phyloP scores from a whole-genome alignment of 2,329 filamentous ascomycete species.

The Sarocladium strictum region DNA sequence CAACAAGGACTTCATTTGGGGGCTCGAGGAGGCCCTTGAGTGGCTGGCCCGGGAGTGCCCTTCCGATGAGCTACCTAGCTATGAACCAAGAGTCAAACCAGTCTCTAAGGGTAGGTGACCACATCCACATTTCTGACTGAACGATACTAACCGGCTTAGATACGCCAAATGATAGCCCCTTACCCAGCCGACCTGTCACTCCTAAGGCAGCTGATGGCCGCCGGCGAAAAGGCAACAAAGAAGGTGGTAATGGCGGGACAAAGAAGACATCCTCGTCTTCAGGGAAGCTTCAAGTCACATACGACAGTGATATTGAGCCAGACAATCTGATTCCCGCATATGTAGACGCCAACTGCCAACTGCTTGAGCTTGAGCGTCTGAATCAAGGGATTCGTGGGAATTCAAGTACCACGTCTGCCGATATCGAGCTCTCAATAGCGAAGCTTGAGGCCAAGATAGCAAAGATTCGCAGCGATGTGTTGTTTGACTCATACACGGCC shows the following conservation, averaged over 20 bases:
- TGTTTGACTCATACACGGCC: conserved; percentile 64
- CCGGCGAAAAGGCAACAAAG: conserved; percentile 27
- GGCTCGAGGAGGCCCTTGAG: conserved; percentile 79
- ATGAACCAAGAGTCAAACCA: conserved; percentile 43
- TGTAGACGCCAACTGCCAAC: conserved; percentile 63
- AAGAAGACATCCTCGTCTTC: conserved; percentile 16
- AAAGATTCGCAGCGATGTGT: conserved; percentile 69
- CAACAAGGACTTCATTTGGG: conserved; percentile 68
- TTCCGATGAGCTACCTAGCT: conserved; percentile 63
- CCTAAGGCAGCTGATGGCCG: conserved; percentile 31
- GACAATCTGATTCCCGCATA: conserved; percentile 72
- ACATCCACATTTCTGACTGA: conserved; percentile 5
- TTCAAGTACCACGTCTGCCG: conserved; percentile 15
- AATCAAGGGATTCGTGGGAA: conserved; percentile 15
- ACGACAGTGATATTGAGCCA: conserved; percentile 66
- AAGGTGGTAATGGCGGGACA: conserved; percentile 19
- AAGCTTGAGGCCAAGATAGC: conserved; percentile 69
- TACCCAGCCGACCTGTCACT: conserved; percentile 43
- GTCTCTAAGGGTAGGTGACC: conserved; percentile 29
- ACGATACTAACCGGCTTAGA: conserved; percentile 26
- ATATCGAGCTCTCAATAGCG: conserved; percentile 43
- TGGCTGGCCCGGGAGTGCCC: conserved; percentile 80
- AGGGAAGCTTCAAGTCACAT: conserved; percentile 43
- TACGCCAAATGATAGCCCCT: conserved; percentile 42
- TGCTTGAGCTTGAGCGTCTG: conserved; percentile 54